These are phyloP conservation scores for Sugiyamaella paludigena DNA, from an alignment of 1,139 yeast species.

Conservation along the genomic window DNA sequence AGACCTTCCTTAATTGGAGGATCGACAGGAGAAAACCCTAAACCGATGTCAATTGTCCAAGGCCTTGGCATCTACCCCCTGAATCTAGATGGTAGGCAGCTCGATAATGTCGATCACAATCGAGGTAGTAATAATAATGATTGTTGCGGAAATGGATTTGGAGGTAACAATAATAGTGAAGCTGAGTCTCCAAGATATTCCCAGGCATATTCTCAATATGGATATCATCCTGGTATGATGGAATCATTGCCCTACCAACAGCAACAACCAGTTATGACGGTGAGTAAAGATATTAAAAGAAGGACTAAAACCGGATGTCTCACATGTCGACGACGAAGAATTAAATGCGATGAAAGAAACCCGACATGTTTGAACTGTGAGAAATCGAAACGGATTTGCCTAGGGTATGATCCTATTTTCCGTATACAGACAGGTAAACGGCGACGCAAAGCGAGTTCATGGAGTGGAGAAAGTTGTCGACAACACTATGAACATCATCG, in stretches of 20 bases:
- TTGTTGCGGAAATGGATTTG: background rate
- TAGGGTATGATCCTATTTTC: constrained; percentile 55
- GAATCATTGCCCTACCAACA: constrained; percentile 8
- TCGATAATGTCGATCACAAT: too few relatives aligned
- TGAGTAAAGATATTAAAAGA: constrained; percentile 34
- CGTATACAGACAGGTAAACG: constrained; percentile 24
- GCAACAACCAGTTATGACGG: constrained; percentile 19
- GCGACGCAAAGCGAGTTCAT: constrained; percentile 13
- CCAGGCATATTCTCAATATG: constrained; percentile 7
- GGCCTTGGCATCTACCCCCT: constrained; percentile 10
- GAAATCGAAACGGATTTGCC: constrained; percentile 63
- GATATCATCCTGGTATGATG: constrained; percentile 9
- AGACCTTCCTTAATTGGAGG: constrained; percentile 6
- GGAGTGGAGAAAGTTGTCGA: constrained; percentile 4
- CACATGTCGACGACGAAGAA: constrained; percentile 69
- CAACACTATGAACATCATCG: background rate
- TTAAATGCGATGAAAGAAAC: constrained; percentile 69
- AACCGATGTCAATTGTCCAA: background rate
- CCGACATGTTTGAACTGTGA: constrained; percentile 75
- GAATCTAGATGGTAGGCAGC: background rate
- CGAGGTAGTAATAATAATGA: background rate
- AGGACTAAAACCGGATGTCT: constrained; percentile 73
- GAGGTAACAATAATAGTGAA: constrained; percentile 5
- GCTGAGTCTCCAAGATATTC: background rate
- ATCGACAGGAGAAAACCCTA: constrained; percentile 10